Evolutionary conservation across 2,329 filamentous ascomycete genomes (phyloP).

Genomic region (Neurospora crassa): DNA sequence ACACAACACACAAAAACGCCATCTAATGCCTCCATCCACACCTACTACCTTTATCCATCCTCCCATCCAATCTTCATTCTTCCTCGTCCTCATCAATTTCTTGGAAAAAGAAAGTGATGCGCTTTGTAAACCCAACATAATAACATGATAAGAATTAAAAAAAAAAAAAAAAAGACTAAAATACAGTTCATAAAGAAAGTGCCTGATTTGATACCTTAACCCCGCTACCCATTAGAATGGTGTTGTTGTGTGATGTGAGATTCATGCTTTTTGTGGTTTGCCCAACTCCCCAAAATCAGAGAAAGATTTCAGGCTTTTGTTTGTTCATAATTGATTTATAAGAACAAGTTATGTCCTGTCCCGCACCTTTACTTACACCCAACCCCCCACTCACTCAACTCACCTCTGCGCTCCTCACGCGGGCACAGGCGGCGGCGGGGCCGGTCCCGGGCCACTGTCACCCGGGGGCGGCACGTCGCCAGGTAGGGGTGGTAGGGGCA

Average conservation of each 20-base stretch:
- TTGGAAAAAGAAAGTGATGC: neutral
- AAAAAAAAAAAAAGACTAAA: neutral
- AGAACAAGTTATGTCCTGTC: neutral
- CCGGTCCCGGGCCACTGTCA: constrained; percentile 6
- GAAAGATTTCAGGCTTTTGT: neutral
- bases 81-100: neutral
- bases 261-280: neutral
- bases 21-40: neutral
- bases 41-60: neutral
- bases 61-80: neutral
- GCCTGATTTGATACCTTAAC: neutral
- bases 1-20: neutral
- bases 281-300: neutral
- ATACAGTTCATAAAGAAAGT: neutral
- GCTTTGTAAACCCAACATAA: neutral
- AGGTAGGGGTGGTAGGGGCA: constrained; percentile 13
- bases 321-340: neutral
- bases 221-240: neutral
- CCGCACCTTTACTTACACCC: neutral
- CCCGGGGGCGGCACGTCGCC: constrained; percentile 5
- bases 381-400: constrained; percentile 4
- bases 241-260: neutral
- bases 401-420: constrained; percentile 13
- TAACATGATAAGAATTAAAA: neutral
- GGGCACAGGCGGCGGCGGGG: constrained; percentile 30